phyloP scores from a whole-genome alignment of 192 early-diverging fungal species.

The Chytriomyces confervae region DNA sequence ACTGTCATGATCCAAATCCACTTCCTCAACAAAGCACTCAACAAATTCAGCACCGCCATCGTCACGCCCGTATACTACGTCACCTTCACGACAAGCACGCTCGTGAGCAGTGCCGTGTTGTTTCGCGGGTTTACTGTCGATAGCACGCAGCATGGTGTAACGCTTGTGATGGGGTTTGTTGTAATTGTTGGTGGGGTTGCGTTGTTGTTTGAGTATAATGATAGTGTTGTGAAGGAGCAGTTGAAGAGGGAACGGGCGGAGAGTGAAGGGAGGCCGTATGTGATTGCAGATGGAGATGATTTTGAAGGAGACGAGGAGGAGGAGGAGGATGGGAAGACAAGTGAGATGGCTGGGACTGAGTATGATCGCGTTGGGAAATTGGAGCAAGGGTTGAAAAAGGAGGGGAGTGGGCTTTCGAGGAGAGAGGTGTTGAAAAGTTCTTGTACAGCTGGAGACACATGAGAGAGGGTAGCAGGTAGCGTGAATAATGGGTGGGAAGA shows the following conservation, averaged over 20 bases:
- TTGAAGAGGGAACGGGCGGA: background rate
- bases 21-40: conserved; percentile 70
- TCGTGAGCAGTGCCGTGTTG: conserved; percentile 66
- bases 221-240: conserved; percentile 10
- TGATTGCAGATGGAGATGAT: background rate
- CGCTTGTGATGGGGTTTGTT: conserved; percentile 42
- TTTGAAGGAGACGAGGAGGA: background rate
- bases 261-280: conserved; percentile 1
- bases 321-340: too few relatives aligned
- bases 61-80: conserved; percentile 77
- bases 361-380: too few relatives aligned
- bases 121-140: conserved; percentile 62
- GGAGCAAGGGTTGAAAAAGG: too few relatives aligned
- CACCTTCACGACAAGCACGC: conserved; percentile 66
- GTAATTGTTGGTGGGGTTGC: conserved; percentile 49
- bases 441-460: too few relatives aligned
- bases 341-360: too few relatives aligned
- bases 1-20: conserved; percentile 61
- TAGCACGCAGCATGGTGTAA: conserved; percentile 3
- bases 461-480: too few relatives aligned
- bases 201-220: conserved; percentile 50
- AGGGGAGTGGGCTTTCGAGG: too few relatives aligned
- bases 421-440: too few relatives aligned
- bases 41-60: conserved; percentile 69
- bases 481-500: too few relatives aligned